Conservation (phyloP, 805 yeast genomes). For the Candida railenensis region DNA sequence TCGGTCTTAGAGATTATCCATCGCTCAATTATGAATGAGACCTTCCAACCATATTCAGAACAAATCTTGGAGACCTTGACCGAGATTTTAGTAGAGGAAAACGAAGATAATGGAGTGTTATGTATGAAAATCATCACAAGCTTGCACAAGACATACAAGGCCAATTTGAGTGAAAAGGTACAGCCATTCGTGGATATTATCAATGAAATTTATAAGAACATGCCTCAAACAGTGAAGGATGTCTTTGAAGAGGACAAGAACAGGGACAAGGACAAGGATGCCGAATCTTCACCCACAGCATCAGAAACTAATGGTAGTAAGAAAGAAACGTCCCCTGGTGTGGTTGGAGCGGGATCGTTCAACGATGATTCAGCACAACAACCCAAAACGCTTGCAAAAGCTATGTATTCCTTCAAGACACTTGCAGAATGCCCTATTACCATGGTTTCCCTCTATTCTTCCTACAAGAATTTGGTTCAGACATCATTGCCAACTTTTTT, state of each 20-base stretch:
- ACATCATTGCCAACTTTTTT: constrained; percentile 72
- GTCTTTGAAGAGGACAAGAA: constrained; percentile 47
- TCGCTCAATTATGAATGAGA: constrained; percentile 79
- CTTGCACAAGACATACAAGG: constrained; percentile 81
- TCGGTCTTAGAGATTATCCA: constrained; percentile 76
- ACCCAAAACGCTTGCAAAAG: constrained; percentile 55
- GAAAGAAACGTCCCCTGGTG: constrained; percentile 33
- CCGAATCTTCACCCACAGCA: constrained; percentile 1
- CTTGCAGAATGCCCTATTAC: constrained; percentile 96
- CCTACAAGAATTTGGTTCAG: constrained; percentile 74
- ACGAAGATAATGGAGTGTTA: constrained; percentile 92
- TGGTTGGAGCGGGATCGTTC: constrained; percentile 28
- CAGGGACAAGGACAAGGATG: neutral
- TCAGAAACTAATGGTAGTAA: constrained; percentile 10
- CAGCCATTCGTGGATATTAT: constrained; percentile 77
- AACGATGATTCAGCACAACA: constrained; percentile 41
- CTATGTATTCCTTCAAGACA: constrained; percentile 84
- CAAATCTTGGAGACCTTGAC: constrained; percentile 60
- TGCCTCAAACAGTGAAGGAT: constrained; percentile 71
- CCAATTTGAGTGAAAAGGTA: constrained; percentile 64
- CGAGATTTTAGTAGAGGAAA: constrained; percentile 65
- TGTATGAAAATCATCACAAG: constrained; percentile 86
- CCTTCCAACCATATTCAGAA: constrained; percentile 67
- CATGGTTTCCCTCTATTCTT: constrained; percentile 86
- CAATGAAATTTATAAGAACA: constrained; percentile 71